Evolutionary conservation across 257 asterid species (phyloP).

Genomic region (Plantago major): DNA sequence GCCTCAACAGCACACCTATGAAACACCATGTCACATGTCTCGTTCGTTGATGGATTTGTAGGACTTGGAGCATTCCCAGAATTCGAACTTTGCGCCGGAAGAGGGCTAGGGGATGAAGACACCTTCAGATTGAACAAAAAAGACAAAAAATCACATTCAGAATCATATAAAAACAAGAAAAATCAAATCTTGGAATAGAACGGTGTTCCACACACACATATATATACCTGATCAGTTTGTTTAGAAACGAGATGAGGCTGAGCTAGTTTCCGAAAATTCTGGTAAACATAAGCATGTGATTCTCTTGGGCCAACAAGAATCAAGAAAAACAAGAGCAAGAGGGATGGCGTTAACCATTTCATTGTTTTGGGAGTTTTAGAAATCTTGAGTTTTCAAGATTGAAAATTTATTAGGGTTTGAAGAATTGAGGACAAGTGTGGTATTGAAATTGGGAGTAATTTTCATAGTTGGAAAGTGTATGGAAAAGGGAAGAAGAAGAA

Average conservation of each 20-base stretch:
- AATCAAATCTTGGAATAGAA: constrained; percentile 1
- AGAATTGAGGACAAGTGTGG: constrained; percentile 7
- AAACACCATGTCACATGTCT: constrained; percentile 26
- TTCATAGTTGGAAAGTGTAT: background rate
- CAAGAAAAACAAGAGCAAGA: constrained; percentile 16
- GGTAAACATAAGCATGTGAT: constrained; percentile 23
- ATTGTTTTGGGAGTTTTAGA: constrained; percentile 4
- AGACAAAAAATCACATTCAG: background rate
- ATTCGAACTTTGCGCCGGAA: constrained; percentile 15
- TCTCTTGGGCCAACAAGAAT: constrained; percentile 16
- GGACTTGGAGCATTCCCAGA: constrained; percentile 23
- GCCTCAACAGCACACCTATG: constrained; percentile 38
- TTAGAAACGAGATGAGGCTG: constrained; percentile 7
- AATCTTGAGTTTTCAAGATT: constrained; percentile 11
- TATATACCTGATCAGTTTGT: constrained; percentile 18
- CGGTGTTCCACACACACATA: too few relatives aligned
- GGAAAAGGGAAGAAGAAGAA: background rate
- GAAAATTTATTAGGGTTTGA: constrained; percentile 20
- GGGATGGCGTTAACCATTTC: constrained; percentile 16
- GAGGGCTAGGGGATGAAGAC: constrained; percentile 29
- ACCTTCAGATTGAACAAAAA: constrained; percentile 16
- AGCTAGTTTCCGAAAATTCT: constrained; percentile 15
- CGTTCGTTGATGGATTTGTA: constrained; percentile 6
- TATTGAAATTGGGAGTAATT: constrained; percentile 12
- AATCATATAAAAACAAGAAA: constrained; percentile 1